phyloP scores from a whole-genome alignment of 257 asterid species.

The Solanum medicagineum region DNA sequence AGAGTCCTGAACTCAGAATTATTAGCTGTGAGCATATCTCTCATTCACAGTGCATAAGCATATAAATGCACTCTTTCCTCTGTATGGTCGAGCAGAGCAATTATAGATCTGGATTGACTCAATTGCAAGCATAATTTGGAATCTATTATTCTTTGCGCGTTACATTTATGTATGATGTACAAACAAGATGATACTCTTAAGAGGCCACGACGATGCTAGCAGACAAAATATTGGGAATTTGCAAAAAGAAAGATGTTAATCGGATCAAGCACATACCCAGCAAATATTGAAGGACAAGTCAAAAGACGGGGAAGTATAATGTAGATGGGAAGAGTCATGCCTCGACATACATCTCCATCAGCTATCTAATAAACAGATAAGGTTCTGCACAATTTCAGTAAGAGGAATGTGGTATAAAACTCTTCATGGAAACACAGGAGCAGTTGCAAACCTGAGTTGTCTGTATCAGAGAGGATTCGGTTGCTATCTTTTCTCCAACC shows the following conservation, averaged over 20 bases:
- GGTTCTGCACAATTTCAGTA: background rate
- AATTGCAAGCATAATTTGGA: background rate
- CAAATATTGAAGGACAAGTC: conserved; percentile 78
- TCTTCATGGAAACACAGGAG: conserved; percentile 4
- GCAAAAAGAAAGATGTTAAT: background rate
- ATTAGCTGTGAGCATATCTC: background rate
- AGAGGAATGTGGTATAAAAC: background rate
- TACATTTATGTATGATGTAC: background rate
- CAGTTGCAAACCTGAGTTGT: conserved; percentile 65
- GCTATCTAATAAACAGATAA: conserved; percentile 44
- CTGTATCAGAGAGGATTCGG: conserved; percentile 65
- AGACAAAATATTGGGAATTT: background rate
- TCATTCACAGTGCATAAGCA: background rate
- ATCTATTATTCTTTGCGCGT: background rate
- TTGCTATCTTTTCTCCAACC: conserved; percentile 67
- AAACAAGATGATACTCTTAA: background rate
- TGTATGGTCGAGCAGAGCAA: background rate
- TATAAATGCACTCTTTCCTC: background rate
- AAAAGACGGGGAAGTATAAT: conserved; percentile 71
- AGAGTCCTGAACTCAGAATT: background rate
- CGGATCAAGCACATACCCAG: conserved; percentile 44
- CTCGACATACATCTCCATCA: conserved; percentile 66
- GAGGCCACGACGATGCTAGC: background rate
- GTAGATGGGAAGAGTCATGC: conserved; percentile 59
- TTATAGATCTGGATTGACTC: background rate